phyloP scores from a whole-genome alignment of 306 rosid genomes.

The Gleditsia sinensis region DNA sequence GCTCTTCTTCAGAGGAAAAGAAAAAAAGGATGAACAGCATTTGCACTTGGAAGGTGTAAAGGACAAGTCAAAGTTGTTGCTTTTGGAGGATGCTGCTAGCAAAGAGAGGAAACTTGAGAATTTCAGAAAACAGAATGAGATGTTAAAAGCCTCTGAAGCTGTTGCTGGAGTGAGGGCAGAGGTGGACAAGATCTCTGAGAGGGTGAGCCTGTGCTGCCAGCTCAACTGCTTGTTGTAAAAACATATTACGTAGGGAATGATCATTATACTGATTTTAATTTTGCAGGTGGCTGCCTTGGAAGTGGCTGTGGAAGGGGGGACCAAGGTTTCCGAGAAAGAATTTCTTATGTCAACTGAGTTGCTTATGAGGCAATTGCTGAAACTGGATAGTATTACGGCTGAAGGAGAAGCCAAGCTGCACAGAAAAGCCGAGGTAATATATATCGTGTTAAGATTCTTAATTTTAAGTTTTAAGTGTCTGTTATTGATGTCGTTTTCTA shows the following conservation, averaged over 20 bases:
- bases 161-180: conserved; percentile 67
- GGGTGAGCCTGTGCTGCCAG: conserved; percentile 46
- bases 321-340: conserved; percentile 74
- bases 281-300: conserved; percentile 76
- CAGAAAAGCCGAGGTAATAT: conserved; percentile 82
- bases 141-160: conserved; percentile 59
- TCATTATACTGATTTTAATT: conserved; percentile 16
- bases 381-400: conserved; percentile 79
- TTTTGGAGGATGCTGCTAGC: conserved; percentile 60
- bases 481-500: conserved; percentile 4
- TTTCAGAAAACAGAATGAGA: conserved; percentile 45
- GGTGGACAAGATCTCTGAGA: conserved; percentile 75
- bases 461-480: conserved; percentile 12
- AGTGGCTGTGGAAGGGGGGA: conserved; percentile 68
- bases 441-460: conserved; percentile 1
- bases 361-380: conserved; percentile 87
- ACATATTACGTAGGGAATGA: neutral
- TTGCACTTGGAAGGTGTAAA: conserved; percentile 75
- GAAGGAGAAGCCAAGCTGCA: conserved; percentile 83
- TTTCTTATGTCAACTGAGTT: conserved; percentile 67
- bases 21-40: conserved; percentile 68
- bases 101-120: conserved; percentile 64
- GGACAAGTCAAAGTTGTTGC: conserved; percentile 70
- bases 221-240: neutral
- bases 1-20: conserved; percentile 72